Evolutionary conservation across 805 yeast genomes (phyloP), one percentile per base, ranked within the genome.

Genomic region (Candida pseudofarinosa): DNA sequence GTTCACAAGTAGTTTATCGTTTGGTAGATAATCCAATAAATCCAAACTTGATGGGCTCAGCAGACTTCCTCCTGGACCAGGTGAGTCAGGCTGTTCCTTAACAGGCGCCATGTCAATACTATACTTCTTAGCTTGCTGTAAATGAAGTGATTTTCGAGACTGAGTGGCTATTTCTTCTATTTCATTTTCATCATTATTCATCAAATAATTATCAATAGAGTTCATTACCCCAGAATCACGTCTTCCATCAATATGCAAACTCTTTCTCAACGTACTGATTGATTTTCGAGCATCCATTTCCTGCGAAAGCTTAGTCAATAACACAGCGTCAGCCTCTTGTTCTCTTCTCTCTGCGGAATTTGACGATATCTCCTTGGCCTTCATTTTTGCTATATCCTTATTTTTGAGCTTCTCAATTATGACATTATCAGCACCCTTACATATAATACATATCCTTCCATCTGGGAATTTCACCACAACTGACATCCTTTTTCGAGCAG

Each of bases 341-440:
- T 76, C 77, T 55, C 83, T 85, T 47, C 99, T 74, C 32, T 79
- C 72, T 4, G 74, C 67, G 0, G 89, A 69, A 33, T 73, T 74
- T 19, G 70, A 62, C 19, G 81, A 62, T 5, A 88, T 74, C 42
- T 88, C 88, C n/a, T 63, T 67, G 35, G 83, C 76, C 56, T 85
- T 88, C n/a, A 60, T 56, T 16, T 66, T 62, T 0, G 95, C 96
- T 38, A 84, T 40, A 1, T 75, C 77, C 0, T 76, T 51, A 48
- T 82, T 70, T 43, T 71, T 73, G 45, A 93, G 69, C 44, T 86
- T 75, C 40, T 90, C 96, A 40, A 90, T 60, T 38, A 93, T 87
- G 8, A 91, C 76, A 54, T 88, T 88, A 60, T 93, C 99, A 2
- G 99, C 99, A 42, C 99, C 99, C 64, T 93, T 93, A 64, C 96